Conservation (phyloP, 371 early-diverging fungal species). For the Rhizomucor pusillus region DNA sequence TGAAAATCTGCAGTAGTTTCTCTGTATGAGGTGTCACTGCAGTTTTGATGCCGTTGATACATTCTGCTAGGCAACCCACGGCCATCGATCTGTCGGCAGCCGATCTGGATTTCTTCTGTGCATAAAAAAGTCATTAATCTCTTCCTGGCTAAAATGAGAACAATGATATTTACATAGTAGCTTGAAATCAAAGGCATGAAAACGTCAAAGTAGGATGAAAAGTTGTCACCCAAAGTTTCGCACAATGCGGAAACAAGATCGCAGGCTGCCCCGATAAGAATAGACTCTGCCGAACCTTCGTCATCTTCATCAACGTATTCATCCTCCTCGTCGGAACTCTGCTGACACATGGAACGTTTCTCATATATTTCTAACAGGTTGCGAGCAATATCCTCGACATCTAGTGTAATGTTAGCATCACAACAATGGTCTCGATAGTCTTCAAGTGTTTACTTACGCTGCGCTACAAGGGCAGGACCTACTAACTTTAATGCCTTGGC, state of each 20-base stretch:
- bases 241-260: slow-evolving; percentile 83
- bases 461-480: slow-evolving; percentile 77
- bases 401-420: too few species aligned
- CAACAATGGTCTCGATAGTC: too few species aligned
- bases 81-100: slow-evolving; percentile 86
- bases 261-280: slow-evolving; percentile 77
- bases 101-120: slow-evolving; percentile 62
- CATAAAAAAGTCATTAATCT: neutral
- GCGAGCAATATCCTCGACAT: slow-evolving; percentile 57
- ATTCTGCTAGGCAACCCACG: slow-evolving; percentile 85
- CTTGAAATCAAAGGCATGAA: slow-evolving; percentile 81
- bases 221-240: slow-evolving; percentile 69
- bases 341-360: slow-evolving; percentile 82
- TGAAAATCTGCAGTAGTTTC: slow-evolving; percentile 59
- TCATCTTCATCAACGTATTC: slow-evolving; percentile 76
- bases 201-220: slow-evolving; percentile 68
- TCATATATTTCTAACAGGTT: slow-evolving; percentile 70
- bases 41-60: slow-evolving; percentile 68
- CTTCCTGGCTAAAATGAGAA: neutral
- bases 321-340: slow-evolving; percentile 66
- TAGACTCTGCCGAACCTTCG: slow-evolving; percentile 80
- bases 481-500: slow-evolving; percentile 65
- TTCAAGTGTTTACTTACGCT: slow-evolving; percentile 45
- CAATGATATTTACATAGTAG: slow-evolving; percentile 56
- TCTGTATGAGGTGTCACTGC: slow-evolving; percentile 80